A percentile compares a stretch with the other conserved stretches of the same genome.
Conservation (phyloP, 768 basidiomycete species). For the Mycena vitilis region DNA sequence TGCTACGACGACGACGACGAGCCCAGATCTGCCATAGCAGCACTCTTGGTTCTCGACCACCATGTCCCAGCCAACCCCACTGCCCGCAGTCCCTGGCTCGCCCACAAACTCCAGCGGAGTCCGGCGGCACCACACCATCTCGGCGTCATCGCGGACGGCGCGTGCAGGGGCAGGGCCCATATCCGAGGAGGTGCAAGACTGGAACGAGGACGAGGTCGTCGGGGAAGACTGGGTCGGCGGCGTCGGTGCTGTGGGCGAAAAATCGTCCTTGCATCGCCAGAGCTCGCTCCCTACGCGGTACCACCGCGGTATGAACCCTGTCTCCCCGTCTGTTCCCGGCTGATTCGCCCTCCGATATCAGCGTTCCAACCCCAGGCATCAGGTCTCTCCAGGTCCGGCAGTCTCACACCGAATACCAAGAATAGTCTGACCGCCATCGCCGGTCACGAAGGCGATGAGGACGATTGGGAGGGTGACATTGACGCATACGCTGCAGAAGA, state of each 20-base stretch:
- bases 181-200: constrained; percentile 74
- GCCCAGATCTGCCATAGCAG: too few species aligned
- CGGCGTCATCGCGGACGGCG: constrained; percentile 75
- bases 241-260: constrained; percentile 87
- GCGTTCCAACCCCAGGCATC: constrained; percentile 64
- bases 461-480: constrained; percentile 84
- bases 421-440: constrained; percentile 89
- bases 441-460: constrained; percentile 89
- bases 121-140: constrained; percentile 88
- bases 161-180: constrained; percentile 69
- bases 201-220: constrained; percentile 83
- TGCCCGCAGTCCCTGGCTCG: constrained; percentile 55
- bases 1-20: constrained; percentile 11
- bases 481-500: constrained; percentile 73
- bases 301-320: constrained; percentile 68
- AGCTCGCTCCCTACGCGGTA: constrained; percentile 85
- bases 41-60: background rate
- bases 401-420: constrained; percentile 75
- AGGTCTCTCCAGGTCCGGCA: constrained; percentile 60
- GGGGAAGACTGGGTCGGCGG: constrained; percentile 86
- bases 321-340: constrained; percentile 22
- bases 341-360: constrained; percentile 41
- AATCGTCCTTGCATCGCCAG: constrained; percentile 82
- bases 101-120: constrained; percentile 62
- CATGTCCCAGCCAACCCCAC: constrained; percentile 35